Base-by-base conservation (phyloP, 2,329 filamentous ascomycete species). In the Trichoderma pleuroti region DNA sequence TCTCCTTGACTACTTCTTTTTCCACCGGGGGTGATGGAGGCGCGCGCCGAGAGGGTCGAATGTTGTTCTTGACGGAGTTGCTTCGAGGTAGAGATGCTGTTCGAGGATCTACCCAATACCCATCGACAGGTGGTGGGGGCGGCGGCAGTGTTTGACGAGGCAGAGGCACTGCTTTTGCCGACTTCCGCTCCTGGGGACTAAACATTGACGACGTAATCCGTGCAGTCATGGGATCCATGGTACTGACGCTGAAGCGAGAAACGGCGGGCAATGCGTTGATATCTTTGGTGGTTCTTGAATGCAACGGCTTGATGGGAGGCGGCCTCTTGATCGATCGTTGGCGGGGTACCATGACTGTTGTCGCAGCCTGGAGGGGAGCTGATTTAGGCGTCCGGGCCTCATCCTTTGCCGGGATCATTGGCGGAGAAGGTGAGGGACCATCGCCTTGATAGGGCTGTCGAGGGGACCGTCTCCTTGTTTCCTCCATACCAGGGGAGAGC, bases 391-490 rank as follows among this genome's bases (percentile, higher is more conserved):
- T 49, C 24, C 32, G 34, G 16, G 70, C 36, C 28, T 59, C 42
- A 7, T 64, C 57, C 24, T 69, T 64, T 28, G 49, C n/a, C 24
- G 70, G 49, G 26, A 62, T n/a, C 11, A 56, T 32, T 5, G 63
- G 56, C 24, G 63, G 36, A 16, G 56, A 54, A 18, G 39, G 54
- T 2, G 57, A 57, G 16, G 60, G 26, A 12, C 36, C 26, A 9
- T 36, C 39, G 16, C 18, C 36, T 12, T 68, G 56, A 16, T 14
- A 12, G 12, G 54, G 36, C 18, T 70, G 70, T 60, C 83, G 79
- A 18, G 87, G 86, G 2, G 87, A 88, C 59, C 87, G 81, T 73
- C 85, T 82, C 12, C 86, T 82, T 32, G 88, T 74, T 56, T 83
- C 84, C 8, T 87, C 86, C 5, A 79, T 76, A 2, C 82, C 83